These are phyloP conservation scores for Lichtheimia corymbifera DNA, from an alignment of 371 early-diverging fungal species.

Conservation along the genomic window DNA sequence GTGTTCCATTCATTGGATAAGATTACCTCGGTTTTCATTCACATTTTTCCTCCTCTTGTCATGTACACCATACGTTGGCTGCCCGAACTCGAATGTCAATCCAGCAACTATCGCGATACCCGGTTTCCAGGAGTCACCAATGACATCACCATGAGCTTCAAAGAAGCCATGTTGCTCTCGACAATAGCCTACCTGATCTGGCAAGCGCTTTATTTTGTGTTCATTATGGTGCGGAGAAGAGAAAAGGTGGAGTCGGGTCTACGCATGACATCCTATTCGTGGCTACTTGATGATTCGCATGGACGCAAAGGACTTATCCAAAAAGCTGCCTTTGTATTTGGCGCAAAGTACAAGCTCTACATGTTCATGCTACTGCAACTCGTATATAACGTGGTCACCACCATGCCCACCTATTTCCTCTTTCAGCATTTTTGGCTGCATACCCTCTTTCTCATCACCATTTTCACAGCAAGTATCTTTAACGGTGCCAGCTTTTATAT, in stretches of 20 bases:
- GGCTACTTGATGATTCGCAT: conserved; percentile 61
- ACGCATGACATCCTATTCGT: conserved; percentile 68
- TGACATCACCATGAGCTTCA: conserved; percentile 30
- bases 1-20: conserved; percentile 77
- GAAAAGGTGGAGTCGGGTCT: conserved; percentile 69
- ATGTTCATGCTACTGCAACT: conserved; percentile 72
- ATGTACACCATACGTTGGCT: conserved; percentile 68
- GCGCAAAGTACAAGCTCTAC: conserved; percentile 54
- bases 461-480: conserved; percentile 66
- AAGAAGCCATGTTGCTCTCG: conserved; percentile 43
- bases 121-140: conserved; percentile 50
- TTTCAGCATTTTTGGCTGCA: conserved; percentile 58
- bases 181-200: conserved; percentile 64
- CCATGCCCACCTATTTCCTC: conserved; percentile 44
- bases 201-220: conserved; percentile 68
- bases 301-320: conserved; percentile 50
- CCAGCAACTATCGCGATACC: conserved; percentile 26
- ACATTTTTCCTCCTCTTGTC: conserved; percentile 68
- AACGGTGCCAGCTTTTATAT: conserved; percentile 77
- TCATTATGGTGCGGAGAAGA: conserved; percentile 59
- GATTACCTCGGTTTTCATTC: conserved; percentile 73
- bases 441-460: conserved; percentile 54
- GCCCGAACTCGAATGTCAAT: conserved; percentile 34
- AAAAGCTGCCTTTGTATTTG: conserved; percentile 50
- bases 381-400: conserved; percentile 55